Evolutionary conservation across 768 basidiomycete genomes (phyloP), one percentile per base, ranked within the genome.

Genomic region (Myochromella boudieri): DNA sequence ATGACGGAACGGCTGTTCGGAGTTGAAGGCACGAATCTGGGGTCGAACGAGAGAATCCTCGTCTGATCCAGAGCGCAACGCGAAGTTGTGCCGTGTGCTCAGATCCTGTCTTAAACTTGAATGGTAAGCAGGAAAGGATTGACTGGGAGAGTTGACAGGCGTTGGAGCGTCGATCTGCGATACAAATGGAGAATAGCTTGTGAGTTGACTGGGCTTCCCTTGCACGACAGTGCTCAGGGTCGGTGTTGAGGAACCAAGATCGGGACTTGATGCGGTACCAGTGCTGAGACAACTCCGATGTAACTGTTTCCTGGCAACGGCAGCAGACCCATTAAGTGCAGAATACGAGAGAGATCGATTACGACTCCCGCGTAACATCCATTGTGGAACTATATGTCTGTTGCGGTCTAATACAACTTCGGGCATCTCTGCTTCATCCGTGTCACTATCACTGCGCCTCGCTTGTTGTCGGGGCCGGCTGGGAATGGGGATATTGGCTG

Each of bases 381-480:
- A 97, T 53, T 93, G 83, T 3, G 97, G 95, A 38, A 99, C 84
- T 49, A 99, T 97, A 66, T 99, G 97, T n/a, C 88, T 79, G 63
- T 99, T 81, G 52, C 83, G 84, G 57, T 95, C 94, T 38, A 99
- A 76, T 6, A 82, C 83, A 11, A 99, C 97, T 66, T 98, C 95
- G 1, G 97, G 97, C 58, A 97, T 75, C 66, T 98, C 95, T 14
- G 88, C 80, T 56, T 86, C 87, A 42, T 80, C 82, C 9, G 72
- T 76, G 54, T 83, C 82, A 17, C 67, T 76, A 21, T 62, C 68
- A 41, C 60, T 59, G 17, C 68, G 63, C 38, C 58, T 53, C 50
- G 46, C 46, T 38, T 39, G 54, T 36, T 32, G 52, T 10, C 37
- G 40, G n/a, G n/a, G n/a, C n/a, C n/a, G n/a, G n/a, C n/a, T n/a